Evolutionary conservation across 345 rosid genomes (phyloP).

Genomic region (Mercurialis annua): DNA sequence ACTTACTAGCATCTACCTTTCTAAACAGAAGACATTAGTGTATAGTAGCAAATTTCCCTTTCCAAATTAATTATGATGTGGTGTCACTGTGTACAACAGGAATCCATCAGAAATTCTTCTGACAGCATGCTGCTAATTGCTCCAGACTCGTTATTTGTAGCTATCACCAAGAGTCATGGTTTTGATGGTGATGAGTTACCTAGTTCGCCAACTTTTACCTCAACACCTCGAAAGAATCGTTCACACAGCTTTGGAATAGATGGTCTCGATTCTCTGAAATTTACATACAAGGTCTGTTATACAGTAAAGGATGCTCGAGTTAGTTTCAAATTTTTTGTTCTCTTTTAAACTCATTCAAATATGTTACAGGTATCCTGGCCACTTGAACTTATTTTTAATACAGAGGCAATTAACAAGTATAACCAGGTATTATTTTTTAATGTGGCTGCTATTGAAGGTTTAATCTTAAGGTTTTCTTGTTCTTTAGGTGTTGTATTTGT

Average conservation of each 20-base stretch:
- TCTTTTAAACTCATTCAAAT: conserved; percentile 15
- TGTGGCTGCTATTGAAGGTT: conserved; percentile 21
- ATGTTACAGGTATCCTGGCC: conserved; percentile 89
- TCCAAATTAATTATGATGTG: conserved; percentile 7
- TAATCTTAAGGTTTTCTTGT: conserved; percentile 11
- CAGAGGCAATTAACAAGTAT: conserved; percentile 88
- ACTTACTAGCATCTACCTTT: background rate
- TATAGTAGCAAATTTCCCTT: background rate
- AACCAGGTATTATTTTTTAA: conserved; percentile 63
- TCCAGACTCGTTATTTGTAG: conserved; percentile 82
- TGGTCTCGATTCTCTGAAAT: conserved; percentile 73
- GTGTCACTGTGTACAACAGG: conserved; percentile 44
- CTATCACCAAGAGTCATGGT: conserved; percentile 50
- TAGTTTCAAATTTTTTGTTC: conserved; percentile 9
- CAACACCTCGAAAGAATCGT: conserved; percentile 48
- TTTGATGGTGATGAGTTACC: conserved; percentile 54
- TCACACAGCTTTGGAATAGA: conserved; percentile 64
- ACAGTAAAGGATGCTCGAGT: conserved; percentile 10
- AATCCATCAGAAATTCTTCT: conserved; percentile 90
- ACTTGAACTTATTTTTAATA: conserved; percentile 87
- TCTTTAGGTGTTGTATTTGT: conserved; percentile 26
- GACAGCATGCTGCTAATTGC: conserved; percentile 73
- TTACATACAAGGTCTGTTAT: conserved; percentile 69
- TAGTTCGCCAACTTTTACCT: conserved; percentile 34
- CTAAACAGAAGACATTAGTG: background rate